Conservation (phyloP, 163 green algal genomes). For the Trebouxia gelatinosa region DNA sequence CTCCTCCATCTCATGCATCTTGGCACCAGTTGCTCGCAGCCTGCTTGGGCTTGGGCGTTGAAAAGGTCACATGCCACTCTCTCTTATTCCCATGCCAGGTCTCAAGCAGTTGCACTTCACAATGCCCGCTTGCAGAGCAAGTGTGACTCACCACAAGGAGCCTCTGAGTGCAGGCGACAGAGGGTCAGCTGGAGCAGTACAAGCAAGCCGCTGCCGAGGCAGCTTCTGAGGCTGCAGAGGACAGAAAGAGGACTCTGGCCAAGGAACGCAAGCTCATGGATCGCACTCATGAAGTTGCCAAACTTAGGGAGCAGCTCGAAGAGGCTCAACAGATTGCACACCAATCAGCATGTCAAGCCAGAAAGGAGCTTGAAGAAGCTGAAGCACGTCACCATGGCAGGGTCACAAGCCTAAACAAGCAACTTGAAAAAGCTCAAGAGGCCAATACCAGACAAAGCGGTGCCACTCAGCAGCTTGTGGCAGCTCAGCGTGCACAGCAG, state of each 20-base stretch:
- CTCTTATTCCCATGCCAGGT: too few relatives aligned
- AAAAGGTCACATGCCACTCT: too few relatives aligned
- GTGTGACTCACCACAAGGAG: too few relatives aligned
- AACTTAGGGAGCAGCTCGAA: constrained; percentile 23
- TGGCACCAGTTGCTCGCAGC: too few relatives aligned
- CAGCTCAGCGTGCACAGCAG: too few relatives aligned
- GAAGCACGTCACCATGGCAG: neutral
- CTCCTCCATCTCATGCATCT: too few relatives aligned
- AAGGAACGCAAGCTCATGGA: constrained; percentile 22
- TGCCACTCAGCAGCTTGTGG: too few relatives aligned
- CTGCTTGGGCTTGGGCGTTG: too few relatives aligned
- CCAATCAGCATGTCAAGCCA: neutral
- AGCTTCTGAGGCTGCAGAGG: neutral
- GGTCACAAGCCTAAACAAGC: neutral
- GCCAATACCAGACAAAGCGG: neutral
- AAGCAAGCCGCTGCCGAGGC: neutral
- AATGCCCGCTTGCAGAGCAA: too few relatives aligned
- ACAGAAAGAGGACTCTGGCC: neutral
- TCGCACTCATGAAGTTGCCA: constrained; percentile 5
- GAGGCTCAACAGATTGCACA: neutral
- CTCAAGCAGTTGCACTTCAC: too few relatives aligned
- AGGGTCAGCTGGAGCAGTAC: neutral
- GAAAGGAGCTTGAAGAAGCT: neutral
- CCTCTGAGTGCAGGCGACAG: neutral
- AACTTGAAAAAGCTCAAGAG: neutral